Percentiles rank a stretch among this genome's conserved stretches.
Conservation (phyloP, 371 early-diverging fungal species). For the Mucor mucedo region DNA sequence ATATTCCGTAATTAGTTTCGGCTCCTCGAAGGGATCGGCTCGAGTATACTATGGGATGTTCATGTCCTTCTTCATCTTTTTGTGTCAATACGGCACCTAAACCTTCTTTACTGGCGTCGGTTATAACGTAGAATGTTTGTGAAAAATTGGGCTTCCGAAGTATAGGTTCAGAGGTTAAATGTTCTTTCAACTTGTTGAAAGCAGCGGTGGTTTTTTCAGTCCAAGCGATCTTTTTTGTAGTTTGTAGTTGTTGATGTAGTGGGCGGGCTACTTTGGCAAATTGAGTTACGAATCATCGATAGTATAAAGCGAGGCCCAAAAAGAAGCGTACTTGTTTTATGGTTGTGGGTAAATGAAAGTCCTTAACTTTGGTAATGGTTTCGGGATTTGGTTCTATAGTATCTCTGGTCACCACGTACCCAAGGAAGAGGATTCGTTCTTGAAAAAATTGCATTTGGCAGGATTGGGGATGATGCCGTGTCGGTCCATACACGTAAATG, state of each 20-base stretch:
- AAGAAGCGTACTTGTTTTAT: constrained; percentile 2
- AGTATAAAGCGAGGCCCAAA: constrained; percentile 6
- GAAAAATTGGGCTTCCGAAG: neutral
- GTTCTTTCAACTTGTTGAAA: constrained; percentile 2
- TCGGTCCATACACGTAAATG: too few relatives aligned
- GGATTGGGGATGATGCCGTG: constrained; percentile 3
- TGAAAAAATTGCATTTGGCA: constrained; percentile 5
- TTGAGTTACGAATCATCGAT: neutral
- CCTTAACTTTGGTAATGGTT: constrained; percentile 1
- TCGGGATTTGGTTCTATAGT: neutral
- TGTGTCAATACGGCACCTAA: neutral
- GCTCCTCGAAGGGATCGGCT: neutral
- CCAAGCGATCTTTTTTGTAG: constrained; percentile 2
- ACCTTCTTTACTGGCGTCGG: neutral
- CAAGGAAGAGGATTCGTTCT: constrained; percentile 1
- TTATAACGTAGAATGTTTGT: neutral
- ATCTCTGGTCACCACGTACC: constrained; percentile 2
- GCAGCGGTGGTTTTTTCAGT: neutral
- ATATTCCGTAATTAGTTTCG: too few relatives aligned
- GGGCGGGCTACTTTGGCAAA: constrained; percentile 10
- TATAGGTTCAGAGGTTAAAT: neutral
- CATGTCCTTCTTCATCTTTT: too few relatives aligned
- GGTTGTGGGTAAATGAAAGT: constrained; percentile 8
- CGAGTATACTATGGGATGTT: neutral
- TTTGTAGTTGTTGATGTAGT: neutral